Evolutionary conservation across 2,329 filamentous ascomycete species (phyloP), one percentile per base, ranked within the genome.

Genomic region (Aaosphaeria pasadenensis): DNA sequence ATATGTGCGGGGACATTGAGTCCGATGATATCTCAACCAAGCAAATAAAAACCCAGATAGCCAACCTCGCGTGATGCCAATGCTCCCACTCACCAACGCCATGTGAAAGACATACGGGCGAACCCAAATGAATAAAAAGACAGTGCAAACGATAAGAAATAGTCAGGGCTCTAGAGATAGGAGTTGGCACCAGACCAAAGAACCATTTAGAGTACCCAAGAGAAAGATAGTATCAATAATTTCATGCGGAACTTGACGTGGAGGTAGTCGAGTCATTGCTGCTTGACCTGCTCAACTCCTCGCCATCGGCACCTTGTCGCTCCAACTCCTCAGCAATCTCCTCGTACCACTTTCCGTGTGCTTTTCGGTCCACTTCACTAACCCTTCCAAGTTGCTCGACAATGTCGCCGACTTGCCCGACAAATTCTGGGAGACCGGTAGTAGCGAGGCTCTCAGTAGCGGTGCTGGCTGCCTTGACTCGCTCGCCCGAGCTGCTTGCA

Each of bases 371-470:
- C 5, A 90, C 83, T 4, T 73, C 73, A 11, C 84, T 83, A 4
- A 90, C 78, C 62, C 80, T 79, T 39, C 80, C 78, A 50, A 91
- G 71, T 60, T 85, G 77, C 32, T 89, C 86, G 6, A 88, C 83
- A 57, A 91, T 85, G 43, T 83, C 82, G 31, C 85, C 77, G 11
- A 91, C 83, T 51, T 79, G 81, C 30, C 82, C 80, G 11, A 87
- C 84, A 63, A 91, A 91, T 68, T 91, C 88, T 0, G 84, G 84
- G 48, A 91, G 71, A 0, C 88, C 88, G 13, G 87, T 77, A 2
- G 79, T 78, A 0, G 86, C 85, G 6, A 91, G 76, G 49, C 81
- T 84, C 66, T 91, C 87, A 7, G 81, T 82, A 0, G 86, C 86
- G 0, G 78, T 83, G 57, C 81, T 87, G 0, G 85, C 84, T 9